Percentiles rank a stretch among this genome's conserved stretches.
Evolutionary conservation across 2,329 filamentous ascomycete genomes (phyloP).

Genomic region (Nothomitra cinnamomea): DNA sequence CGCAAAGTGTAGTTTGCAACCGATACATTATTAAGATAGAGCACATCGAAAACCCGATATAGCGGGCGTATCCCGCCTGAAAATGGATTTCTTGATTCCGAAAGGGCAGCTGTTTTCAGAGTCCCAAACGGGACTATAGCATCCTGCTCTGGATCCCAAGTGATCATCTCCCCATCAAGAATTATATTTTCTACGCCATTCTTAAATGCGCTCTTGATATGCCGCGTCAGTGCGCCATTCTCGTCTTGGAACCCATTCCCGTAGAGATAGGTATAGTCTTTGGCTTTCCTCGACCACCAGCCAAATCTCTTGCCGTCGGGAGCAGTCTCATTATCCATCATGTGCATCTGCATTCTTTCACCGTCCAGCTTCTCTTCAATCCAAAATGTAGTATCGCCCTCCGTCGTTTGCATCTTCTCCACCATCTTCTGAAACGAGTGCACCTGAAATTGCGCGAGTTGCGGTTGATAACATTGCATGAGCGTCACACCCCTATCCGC

Average conservation of each 20-base stretch:
- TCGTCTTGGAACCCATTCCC: constrained; percentile 59
- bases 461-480: constrained; percentile 94
- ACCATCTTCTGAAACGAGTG: constrained; percentile 69
- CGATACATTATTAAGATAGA: constrained; percentile 68
- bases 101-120: constrained; percentile 75
- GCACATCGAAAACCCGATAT: constrained; percentile 76
- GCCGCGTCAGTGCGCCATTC: constrained; percentile 60
- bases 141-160: constrained; percentile 79
- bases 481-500: constrained; percentile 59
- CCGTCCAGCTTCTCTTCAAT: constrained; percentile 97
- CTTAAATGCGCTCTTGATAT: constrained; percentile 62
- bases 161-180: constrained; percentile 96
- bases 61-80: constrained; percentile 53
- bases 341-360: constrained; percentile 92
- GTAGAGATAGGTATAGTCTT: constrained; percentile 92
- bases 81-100: constrained; percentile 59
- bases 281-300: constrained; percentile 93
- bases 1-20: constrained; percentile 69
- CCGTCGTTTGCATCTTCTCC: constrained; percentile 43
- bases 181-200: constrained; percentile 70
- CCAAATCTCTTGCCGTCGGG: constrained; percentile 57
- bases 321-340: constrained; percentile 51
- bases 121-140: constrained; percentile 81
- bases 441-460: constrained; percentile 84
- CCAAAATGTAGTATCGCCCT: constrained; percentile 70